A percentile compares a stretch with the other conserved stretches of the same genome.
phyloP scores from a whole-genome alignment of 345 rosid species.

The Pugionium cornutum region DNA sequence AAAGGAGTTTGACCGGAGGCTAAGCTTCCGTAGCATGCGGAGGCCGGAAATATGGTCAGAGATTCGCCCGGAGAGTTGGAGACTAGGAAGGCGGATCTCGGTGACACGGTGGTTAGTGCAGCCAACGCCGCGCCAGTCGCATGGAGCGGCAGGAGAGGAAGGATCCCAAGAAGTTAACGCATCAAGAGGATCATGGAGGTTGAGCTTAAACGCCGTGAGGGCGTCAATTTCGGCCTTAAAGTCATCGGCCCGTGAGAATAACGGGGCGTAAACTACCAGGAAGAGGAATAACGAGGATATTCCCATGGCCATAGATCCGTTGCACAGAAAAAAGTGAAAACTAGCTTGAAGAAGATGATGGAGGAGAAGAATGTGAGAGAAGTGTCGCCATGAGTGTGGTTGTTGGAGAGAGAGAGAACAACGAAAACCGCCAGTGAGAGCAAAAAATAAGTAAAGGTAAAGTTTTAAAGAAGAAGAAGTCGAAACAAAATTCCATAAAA shows the following conservation, averaged over 20 bases:
- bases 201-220: conserved; percentile 66
- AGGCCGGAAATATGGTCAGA: conserved; percentile 55
- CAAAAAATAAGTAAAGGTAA: conserved; percentile 19
- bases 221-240: conserved; percentile 64
- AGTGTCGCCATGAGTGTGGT: conserved; percentile 40
- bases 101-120: conserved; percentile 62
- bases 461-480: conserved; percentile 19
- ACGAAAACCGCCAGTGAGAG: not conserved
- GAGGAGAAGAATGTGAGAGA: conserved; percentile 22
- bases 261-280: conserved; percentile 16
- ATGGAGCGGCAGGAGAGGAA: conserved; percentile 69
- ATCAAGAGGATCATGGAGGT: conserved; percentile 73
- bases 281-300: conserved; percentile 14
- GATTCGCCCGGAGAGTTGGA: conserved; percentile 74
- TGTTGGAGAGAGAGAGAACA: conserved; percentile 21
- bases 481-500: conserved; percentile 10
- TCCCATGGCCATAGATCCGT: conserved; percentile 28
- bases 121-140: conserved; percentile 88
- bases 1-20: conserved; percentile 73
- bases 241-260: conserved; percentile 39
- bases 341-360: not conserved
- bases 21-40: conserved; percentile 58
- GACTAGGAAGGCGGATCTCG: conserved; percentile 73
- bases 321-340: not conserved
- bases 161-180: conserved; percentile 74